Percentiles rank a stretch among this genome's conserved stretches.
Conservation (phyloP, 495 filamentous ascomycete species). For the Beverwykella pulmonaria region DNA sequence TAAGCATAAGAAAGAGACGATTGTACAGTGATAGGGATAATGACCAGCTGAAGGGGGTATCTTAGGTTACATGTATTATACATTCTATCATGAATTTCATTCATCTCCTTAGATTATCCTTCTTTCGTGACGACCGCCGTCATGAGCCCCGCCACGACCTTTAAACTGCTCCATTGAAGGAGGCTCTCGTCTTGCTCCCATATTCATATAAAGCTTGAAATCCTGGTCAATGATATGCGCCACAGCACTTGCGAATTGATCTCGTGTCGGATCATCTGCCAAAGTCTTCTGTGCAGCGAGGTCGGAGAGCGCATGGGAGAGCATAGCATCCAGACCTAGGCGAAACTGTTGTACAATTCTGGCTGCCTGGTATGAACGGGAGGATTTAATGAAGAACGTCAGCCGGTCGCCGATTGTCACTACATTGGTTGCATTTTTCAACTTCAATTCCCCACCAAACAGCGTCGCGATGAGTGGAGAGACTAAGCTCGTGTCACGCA, state of each 20-base stretch:
- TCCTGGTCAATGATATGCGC: neutral
- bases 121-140: no score
- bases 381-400: neutral
- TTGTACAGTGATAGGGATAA: no score
- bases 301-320: neutral
- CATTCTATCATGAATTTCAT: no score
- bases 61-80: neutral
- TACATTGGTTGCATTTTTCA: neutral
- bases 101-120: no score
- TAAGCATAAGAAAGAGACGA: no score
- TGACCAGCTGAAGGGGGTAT: no score
- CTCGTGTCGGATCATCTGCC: neutral
- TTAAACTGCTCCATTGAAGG: no score
- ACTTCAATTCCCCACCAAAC: neutral
- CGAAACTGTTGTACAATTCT: neutral
- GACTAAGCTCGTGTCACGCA: neutral
- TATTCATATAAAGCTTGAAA: neutral
- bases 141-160: no score
- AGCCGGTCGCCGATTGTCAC: neutral
- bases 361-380: neutral
- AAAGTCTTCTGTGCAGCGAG: neutral
- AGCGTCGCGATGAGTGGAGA: neutral
- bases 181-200: neutral
- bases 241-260: neutral
- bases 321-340: neutral